Evolutionary conservation across 805 yeast species (phyloP), one percentile per base, ranked within the genome.

Genomic region (Metschnikowia bowlesiae): DNA sequence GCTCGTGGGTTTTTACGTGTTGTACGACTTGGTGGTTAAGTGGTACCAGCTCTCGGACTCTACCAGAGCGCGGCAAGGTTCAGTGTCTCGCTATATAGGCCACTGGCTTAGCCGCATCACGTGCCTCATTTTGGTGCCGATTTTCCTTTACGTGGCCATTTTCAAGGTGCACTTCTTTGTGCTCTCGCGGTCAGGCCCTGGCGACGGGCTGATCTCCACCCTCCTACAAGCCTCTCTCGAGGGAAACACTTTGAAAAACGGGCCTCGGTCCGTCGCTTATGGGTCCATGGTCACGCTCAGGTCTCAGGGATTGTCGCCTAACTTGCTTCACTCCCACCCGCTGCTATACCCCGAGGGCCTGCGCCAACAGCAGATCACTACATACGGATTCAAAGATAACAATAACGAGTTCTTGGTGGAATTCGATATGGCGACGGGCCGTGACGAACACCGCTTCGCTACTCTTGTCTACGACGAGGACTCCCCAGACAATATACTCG

Each of bases 261-360:
- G 89, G 10, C 91, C 95, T 18, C 64, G 88, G 51, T 80, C 83
- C 43, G 72, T 86, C 29, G 83, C 84, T 2, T 74, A 65, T 57
- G 86, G 85, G 28, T 85, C 91, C 2, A 63, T 69, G 42, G 74
- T 85, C 11, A 84, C 92, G 1, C 56, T 87, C 46, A 76, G 87
- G 62, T 82, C 84, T 28, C 88, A 84, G 58, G 90, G 89, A 2
- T 70, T 85, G 44, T 80, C 87, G 45, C 85, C 88, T 13, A 83
- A 86, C 47, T 76, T 89, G 55, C 71, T 94, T 54, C 99, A 94
- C 65, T 92, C 98, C 0, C 99, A 94, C 64, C 74, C 76, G 14
- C 96, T 87, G 64, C 67, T 78, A 10, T 94, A 84, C 65, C 99
- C 99, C 13, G 89, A 83, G 56, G 98, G 98, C 3, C 88, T 97